phyloP scores from a whole-genome alignment of 2,329 filamentous ascomycete genomes.

The Xylariaceae sp. region DNA sequence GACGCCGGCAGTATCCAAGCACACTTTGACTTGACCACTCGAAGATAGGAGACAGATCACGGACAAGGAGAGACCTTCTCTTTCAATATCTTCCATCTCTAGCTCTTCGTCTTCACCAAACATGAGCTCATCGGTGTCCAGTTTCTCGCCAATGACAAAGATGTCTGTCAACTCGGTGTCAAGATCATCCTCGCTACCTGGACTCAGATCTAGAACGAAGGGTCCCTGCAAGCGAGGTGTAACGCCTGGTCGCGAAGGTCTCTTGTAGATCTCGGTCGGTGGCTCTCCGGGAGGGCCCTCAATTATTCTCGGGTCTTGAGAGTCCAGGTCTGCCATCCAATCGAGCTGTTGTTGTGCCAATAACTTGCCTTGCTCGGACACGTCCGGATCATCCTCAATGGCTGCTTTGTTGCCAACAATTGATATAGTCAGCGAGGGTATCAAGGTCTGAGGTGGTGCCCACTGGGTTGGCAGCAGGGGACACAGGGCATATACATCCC shows the following conservation, averaged over 20 bases:
- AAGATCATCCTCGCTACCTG: conserved; percentile 51
- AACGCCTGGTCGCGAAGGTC: conserved; percentile 54
- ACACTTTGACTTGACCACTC: conserved; percentile 58
- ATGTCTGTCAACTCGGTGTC: conserved; percentile 59
- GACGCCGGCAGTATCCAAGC: conserved; percentile 58
- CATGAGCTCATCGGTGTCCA: conserved; percentile 58
- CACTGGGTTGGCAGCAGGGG: conserved; percentile 84
- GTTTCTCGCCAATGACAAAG: conserved; percentile 58
- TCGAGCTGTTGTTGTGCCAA: conserved; percentile 62
- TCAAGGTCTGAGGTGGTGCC: conserved; percentile 70
- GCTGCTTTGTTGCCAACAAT: conserved; percentile 70
- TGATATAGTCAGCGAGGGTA: conserved; percentile 78
- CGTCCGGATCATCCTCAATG: conserved; percentile 55
- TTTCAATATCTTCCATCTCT: conserved; percentile 52
- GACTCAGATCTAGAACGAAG: conserved; percentile 53
- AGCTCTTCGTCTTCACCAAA: conserved; percentile 61
- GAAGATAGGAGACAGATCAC: conserved; percentile 58
- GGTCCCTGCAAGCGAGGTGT: conserved; percentile 60
- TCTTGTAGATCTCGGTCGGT: conserved; percentile 51
- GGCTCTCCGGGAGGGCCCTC: conserved; percentile 48
- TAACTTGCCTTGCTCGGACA: conserved; percentile 50
- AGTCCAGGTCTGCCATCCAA: conserved; percentile 64
- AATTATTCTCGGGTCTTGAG: conserved; percentile 55
- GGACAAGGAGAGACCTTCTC: conserved; percentile 57
- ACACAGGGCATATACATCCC: conserved; percentile 89